Base-by-base conservation (phyloP, 164 flowering plant species). In the Malania oleifera region DNA sequence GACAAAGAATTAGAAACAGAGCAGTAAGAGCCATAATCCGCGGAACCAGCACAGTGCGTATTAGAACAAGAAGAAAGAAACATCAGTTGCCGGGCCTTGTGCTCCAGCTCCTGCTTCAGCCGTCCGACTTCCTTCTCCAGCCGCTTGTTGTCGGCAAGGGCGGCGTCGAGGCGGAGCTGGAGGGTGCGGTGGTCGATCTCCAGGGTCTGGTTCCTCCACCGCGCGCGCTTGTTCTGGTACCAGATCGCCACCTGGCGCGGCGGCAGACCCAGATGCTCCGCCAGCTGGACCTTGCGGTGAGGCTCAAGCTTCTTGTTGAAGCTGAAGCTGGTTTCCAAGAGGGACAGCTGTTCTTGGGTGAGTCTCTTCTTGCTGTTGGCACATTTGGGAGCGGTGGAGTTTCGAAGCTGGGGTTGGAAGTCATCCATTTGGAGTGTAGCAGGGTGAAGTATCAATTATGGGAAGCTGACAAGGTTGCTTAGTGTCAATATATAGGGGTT, bases 161-260 rank as follows among this genome's bases (percentile, higher is more conserved):
- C 68, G 57, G 48, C 53, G 0, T 70, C 76, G 7, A 77, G 73
- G 68, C 51, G 64, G 24, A 57, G 57, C 46, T 73, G 73, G 17
- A 72, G 55, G 50, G 63, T 44, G 54, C 52, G 63, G 68, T 72
- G 62, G 10, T 75, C 75, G 0, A 66, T 59, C 67, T 75, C 77
- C 5, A 67, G 67, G 23, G 52, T 55, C 41, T 75, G 73, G 38
- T 43, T 61, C 58, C 75, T 75, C 73, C 74, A 71, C 29, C 77
- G 54, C 5, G 77, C 77, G 37, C 79, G 56, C 48, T 69, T 75
- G 64, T 78, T 78, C 31, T 75, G 82, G 48, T 70, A 75, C 82
- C 82, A 78, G 15, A 78, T 61, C 0, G 82, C 73, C 3, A 78
- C 62, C 49, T 71, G 73, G 45, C 73, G 65, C 2, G 82, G 72